These are phyloP conservation scores for Nemania bipapillata DNA, from an alignment of 2,329 filamentous ascomycete genomes.

Conservation along the genomic window DNA sequence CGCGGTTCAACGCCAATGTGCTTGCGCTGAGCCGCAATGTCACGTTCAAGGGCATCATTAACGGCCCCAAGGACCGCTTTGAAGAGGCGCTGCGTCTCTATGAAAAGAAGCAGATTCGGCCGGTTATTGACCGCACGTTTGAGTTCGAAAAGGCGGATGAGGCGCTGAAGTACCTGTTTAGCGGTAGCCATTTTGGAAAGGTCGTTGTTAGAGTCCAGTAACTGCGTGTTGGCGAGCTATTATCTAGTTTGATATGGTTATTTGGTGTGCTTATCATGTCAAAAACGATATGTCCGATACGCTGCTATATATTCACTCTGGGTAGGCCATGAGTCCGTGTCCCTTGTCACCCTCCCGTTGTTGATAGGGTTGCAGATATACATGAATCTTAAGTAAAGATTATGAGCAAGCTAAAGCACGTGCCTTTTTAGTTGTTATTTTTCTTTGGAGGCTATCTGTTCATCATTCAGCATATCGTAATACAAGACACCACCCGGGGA, in stretches of 20 bases:
- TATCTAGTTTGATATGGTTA: background rate
- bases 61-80: conserved; percentile 67
- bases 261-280: background rate
- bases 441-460: background rate
- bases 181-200: conserved; percentile 68
- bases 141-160: conserved; percentile 59
- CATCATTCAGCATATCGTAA: background rate
- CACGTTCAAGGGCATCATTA: conserved; percentile 62
- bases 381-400: background rate
- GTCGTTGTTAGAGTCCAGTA: conserved; percentile 59
- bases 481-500: background rate
- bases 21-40: conserved; percentile 54
- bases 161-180: conserved; percentile 64
- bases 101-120: conserved; percentile 57
- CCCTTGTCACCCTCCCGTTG: background rate
- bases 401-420: background rate
- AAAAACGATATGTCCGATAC: background rate
- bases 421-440: background rate
- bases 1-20: conserved; percentile 65
- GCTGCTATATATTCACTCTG: background rate
- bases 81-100: conserved; percentile 66
- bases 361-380: background rate
- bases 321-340: background rate
- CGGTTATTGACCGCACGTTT: conserved; percentile 62
- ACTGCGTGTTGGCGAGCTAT: background rate